Conservation (phyloP, 306 rosid species). For the Citrullus amarus region DNA sequence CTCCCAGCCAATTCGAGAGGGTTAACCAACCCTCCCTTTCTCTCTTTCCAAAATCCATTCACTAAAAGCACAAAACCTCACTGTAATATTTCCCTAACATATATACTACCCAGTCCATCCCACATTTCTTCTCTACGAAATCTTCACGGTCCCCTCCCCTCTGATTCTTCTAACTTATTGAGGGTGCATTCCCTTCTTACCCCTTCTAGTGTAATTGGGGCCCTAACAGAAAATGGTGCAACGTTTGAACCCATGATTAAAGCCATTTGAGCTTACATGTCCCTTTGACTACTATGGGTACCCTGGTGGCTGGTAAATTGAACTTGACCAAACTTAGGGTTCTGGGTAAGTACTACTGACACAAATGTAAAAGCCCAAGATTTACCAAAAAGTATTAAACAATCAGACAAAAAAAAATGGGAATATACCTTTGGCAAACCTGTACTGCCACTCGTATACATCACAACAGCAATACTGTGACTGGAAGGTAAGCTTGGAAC, state of each 20-base stretch:
- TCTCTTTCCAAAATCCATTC: not conserved
- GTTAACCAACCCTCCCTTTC: not conserved
- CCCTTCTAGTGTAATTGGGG: not conserved
- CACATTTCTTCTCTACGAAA: not conserved
- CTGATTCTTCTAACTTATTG: not conserved
- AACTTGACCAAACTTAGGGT: not conserved
- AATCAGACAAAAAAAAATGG: not conserved
- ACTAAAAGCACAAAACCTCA: not conserved
- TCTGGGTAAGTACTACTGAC: not conserved
- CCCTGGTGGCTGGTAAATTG: not conserved
- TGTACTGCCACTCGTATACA: slow-evolving; percentile 97
- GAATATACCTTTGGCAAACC: slow-evolving; percentile 83
- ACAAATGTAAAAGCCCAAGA: not conserved
- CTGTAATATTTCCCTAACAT: not conserved
- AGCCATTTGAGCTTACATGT: not conserved
- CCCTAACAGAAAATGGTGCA: not conserved
- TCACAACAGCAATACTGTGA: slow-evolving; percentile 52
- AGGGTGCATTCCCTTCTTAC: not conserved
- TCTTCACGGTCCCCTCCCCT: not conserved
- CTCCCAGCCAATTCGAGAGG: not conserved
- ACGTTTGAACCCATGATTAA: not conserved
- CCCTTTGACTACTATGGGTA: not conserved
- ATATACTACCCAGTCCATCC: not conserved
- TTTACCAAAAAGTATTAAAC: slow-evolving; percentile 3
- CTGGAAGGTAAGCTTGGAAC: slow-evolving; percentile 66